A percentile compares a stretch with the other conserved stretches of the same genome.
These are phyloP conservation scores for Haplosporangium gracile DNA, from an alignment of 192 early-diverging fungal genomes.

Conservation along the genomic window DNA sequence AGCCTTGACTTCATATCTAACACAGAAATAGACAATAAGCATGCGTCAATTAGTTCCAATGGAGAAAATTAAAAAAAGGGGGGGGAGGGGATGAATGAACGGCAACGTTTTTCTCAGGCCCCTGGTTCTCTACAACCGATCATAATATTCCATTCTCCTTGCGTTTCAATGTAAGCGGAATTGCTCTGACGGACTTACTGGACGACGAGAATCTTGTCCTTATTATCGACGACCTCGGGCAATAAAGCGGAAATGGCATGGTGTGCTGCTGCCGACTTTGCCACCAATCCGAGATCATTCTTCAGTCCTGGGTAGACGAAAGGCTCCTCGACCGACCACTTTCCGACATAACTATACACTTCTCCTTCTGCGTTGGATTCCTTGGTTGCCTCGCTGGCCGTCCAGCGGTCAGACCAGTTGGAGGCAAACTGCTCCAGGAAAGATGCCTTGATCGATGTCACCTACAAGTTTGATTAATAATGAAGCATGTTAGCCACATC, in stretches of 20 bases:
- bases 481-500: not conserved
- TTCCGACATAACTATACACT: slow-evolving; percentile 72
- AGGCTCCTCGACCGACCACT: slow-evolving; percentile 83
- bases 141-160: not conserved
- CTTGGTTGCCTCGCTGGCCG: slow-evolving; percentile 74
- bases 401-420: slow-evolving; percentile 73
- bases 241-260: slow-evolving; percentile 87
- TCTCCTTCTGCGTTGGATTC: slow-evolving; percentile 80
- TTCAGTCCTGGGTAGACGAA: slow-evolving; percentile 64
- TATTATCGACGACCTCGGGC: slow-evolving; percentile 74
- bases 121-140: not conserved
- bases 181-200: slow-evolving; percentile 64
- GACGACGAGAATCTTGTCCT: slow-evolving; percentile 77
- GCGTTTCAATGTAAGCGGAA: not conserved
- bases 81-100: no score
- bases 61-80: not conserved
- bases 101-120: not conserved
- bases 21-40: not conserved
- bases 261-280: slow-evolving; percentile 84
- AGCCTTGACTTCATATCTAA: slow-evolving; percentile 86
- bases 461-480: slow-evolving; percentile 49
- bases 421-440: slow-evolving; percentile 80
- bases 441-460: slow-evolving; percentile 67
- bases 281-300: slow-evolving; percentile 84
- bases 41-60: not conserved